Base-by-base conservation (phyloP, 208 protist genomes). In the Trypanosoma boissoni region DNA sequence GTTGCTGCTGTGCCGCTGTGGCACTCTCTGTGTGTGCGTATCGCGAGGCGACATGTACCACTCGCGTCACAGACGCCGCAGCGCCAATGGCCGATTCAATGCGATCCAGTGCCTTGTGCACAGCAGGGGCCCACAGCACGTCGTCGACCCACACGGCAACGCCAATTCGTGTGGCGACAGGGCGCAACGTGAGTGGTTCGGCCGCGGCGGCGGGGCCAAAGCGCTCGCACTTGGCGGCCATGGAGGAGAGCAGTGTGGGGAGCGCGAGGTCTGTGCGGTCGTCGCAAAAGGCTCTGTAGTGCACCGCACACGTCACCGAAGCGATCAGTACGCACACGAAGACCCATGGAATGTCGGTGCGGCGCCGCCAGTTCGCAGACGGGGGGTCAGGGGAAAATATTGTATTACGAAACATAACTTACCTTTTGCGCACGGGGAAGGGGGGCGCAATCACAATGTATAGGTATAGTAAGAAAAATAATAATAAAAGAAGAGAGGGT, bases 81-180 rank as follows among this genome's bases (percentile, higher is more conserved):
- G 14, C 20, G 44, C 24, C 20, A 50, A 66, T 65, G 0, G 73
- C 70, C 28, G 63, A 48, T 34, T 84, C 74, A 54, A 92, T 74
- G 9, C 69, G 51, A 7, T 62, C 48, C 2, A 92, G 62, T 9
- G 75, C 71, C 2, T 60, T 58, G 53, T 88, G 85, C 18, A 84
- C 78, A 18, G 68, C 58, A 7, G 67, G 56, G 10, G 80, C 44
- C 63, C 80, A 67, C 42, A 39, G 53, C 20, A 69, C 64, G 7
- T 73, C 50, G 48, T 88, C 85, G 23, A 81, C 80, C 81, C 85
- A 92, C 16, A 92, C 78, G 2, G 56, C 64, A 23, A 92, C 56
- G 12, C 78, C 85, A 41, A 78, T 86, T 21, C 72, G 69, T 16
- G 73, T 64, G n/a, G 48, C 45, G 12, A 67, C 54, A n/a, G 67